phyloP scores from a whole-genome alignment of 495 filamentous ascomycete genomes.

The Neurospora africana region DNA sequence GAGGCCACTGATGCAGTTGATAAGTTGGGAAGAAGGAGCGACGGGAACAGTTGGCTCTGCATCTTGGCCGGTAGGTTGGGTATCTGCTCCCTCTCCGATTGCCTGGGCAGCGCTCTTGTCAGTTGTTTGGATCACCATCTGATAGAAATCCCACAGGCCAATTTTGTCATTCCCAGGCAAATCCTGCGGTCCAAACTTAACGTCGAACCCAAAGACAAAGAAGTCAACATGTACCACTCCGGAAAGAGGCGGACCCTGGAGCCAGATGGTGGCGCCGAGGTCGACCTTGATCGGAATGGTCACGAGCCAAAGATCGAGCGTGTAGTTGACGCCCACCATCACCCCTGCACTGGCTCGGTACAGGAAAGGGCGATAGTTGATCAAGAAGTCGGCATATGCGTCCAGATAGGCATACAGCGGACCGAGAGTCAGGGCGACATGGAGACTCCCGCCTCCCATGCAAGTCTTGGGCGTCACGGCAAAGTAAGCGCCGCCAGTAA shows the following conservation, averaged over 20 bases:
- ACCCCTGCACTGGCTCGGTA: slow-evolving; percentile 30
- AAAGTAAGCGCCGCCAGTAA: slow-evolving; percentile 28
- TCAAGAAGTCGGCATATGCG: slow-evolving; percentile 36
- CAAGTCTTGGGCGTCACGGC: slow-evolving; percentile 42
- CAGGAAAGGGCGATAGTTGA: slow-evolving; percentile 42
- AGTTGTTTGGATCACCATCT: slow-evolving; percentile 9
- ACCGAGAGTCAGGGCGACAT: slow-evolving; percentile 19
- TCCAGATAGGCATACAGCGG: slow-evolving; percentile 33
- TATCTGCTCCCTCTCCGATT: background rate
- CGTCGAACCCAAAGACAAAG: background rate
- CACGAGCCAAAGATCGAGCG: slow-evolving; percentile 27
- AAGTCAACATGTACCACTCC: background rate
- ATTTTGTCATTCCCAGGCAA: background rate
- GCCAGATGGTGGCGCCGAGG: slow-evolving; percentile 26
- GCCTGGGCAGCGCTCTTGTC: slow-evolving; percentile 4
- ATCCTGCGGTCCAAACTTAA: background rate
- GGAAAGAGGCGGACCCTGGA: slow-evolving; percentile 29
- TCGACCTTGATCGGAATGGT: slow-evolving; percentile 24
- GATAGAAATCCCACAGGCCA: background rate
- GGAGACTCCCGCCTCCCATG: slow-evolving; percentile 37
- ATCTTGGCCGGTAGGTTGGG: background rate
- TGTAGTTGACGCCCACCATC: slow-evolving; percentile 29
- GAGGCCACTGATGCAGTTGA: background rate
- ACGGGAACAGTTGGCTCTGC: background rate
- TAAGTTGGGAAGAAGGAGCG: background rate